These are phyloP conservation scores for Trichomonas gallinae DNA, from an alignment of 208 protist genomes.

Conservation along the genomic window DNA sequence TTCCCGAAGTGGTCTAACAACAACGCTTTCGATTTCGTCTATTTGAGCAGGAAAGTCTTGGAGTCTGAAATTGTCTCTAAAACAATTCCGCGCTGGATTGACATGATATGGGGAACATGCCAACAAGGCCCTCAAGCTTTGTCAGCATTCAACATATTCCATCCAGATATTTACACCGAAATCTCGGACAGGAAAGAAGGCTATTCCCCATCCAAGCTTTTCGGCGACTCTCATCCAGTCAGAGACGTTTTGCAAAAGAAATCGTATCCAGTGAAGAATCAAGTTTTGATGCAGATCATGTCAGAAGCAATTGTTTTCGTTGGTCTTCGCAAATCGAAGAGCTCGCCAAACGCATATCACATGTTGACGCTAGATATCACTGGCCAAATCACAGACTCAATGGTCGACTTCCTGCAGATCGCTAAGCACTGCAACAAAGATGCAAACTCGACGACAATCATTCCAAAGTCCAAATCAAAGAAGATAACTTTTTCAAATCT, in stretches of 20 bases:
- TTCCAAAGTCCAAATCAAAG: neutral
- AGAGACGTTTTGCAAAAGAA: neutral
- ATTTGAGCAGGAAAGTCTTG: neutral
- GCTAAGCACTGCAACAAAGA: neutral
- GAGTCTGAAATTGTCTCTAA: constrained; percentile 24
- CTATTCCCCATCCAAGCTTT: constrained; percentile 48
- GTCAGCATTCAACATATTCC: neutral
- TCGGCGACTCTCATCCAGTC: constrained; percentile 38
- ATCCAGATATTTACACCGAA: neutral
- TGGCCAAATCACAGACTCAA: neutral
- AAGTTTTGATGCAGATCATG: neutral
- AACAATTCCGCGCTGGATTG: neutral
- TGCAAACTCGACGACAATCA: neutral
- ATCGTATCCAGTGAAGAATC: neutral
- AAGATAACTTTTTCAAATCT: neutral
- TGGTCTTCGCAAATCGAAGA: neutral
- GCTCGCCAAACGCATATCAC: neutral
- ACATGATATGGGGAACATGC: neutral
- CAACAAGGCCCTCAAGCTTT: neutral
- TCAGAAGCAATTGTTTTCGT: neutral
- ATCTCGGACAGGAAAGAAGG: constrained; percentile 43
- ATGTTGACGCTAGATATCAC: neutral
- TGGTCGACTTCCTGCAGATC: neutral
- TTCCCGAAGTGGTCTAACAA: neutral
- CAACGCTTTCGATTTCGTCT: neutral